Evolutionary conservation across 2,329 filamentous ascomycete species (phyloP).

Genomic region (Fusarium verticillioides): DNA sequence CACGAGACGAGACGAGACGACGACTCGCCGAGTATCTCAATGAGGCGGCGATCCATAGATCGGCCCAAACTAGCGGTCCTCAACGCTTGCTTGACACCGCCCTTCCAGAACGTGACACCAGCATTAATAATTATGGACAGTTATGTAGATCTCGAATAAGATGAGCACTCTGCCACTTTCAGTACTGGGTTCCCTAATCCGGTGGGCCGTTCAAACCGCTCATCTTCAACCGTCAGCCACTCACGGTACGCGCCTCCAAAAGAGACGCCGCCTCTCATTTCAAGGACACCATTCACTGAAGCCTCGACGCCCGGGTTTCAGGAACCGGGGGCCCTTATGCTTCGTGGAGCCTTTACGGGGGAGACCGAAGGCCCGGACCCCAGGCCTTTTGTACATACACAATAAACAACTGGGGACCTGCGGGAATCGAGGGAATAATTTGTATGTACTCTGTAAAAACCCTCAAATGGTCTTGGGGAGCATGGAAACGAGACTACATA

Average conservation of each 20-base stretch:
- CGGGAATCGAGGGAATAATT: conserved; percentile 7
- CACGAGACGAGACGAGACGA: background rate
- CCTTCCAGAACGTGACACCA: conserved; percentile 36
- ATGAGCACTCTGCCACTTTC: background rate
- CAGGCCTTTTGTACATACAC: conserved; percentile 3
- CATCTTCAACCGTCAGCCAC: conserved; percentile 19
- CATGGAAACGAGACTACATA: background rate
- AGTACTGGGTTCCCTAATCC: conserved; percentile 27
- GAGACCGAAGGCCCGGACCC: conserved; percentile 27
- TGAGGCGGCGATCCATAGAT: conserved; percentile 28
- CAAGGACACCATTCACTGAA: background rate
- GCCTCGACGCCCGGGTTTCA: conserved; percentile 21
- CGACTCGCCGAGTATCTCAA: conserved; percentile 3
- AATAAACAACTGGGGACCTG: conserved; percentile 1
- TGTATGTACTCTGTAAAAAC: conserved; percentile 2
- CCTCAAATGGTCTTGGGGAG: conserved; percentile 17
- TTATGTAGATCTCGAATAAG: background rate
- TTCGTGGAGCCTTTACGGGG: conserved; percentile 26
- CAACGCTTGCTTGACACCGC: conserved; percentile 25
- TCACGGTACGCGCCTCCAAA: background rate
- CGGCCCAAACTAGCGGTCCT: conserved; percentile 16
- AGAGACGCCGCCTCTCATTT: background rate
- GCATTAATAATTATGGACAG: background rate
- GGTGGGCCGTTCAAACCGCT: conserved; percentile 21
- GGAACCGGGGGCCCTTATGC: conserved; percentile 4